Conservation (phyloP, 192 early-diverging fungal species). For the Coemansia guatemalensis region DNA sequence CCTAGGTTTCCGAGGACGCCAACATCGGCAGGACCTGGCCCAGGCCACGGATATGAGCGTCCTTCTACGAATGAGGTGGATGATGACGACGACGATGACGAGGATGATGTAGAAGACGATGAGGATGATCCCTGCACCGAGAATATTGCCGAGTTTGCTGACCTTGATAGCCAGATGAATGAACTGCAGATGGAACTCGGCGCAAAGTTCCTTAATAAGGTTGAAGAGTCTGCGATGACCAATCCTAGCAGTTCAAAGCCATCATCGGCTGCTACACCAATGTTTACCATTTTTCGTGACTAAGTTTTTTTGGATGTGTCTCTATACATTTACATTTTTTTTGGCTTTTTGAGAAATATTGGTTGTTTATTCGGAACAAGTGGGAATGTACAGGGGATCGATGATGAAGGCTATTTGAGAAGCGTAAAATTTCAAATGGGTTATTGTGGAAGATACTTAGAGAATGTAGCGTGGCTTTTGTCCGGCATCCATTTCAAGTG, state of each 20-base stretch:
- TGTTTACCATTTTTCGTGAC: slow-evolving; percentile 19
- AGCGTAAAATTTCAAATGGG: not conserved
- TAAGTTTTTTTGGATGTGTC: not conserved
- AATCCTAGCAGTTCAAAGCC: not conserved
- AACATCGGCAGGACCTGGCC: not conserved
- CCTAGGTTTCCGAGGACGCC: slow-evolving; percentile 33
- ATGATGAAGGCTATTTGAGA: not conserved
- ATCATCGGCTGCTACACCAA: not conserved
- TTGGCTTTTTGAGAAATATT: not conserved
- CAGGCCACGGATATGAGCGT: not conserved
- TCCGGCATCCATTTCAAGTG: slow-evolving; percentile 3
- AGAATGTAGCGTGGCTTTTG: slow-evolving; percentile 3
- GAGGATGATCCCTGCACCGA: slow-evolving; percentile 44
- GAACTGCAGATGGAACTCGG: slow-evolving; percentile 44
- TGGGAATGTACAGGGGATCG: not conserved
- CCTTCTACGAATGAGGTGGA: slow-evolving; percentile 11
- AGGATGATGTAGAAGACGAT: slow-evolving; percentile 30
- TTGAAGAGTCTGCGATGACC: too few species aligned
- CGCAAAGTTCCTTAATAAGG: slow-evolving; percentile 2
- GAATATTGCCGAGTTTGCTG: slow-evolving; percentile 49
- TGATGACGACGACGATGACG: slow-evolving; percentile 36
- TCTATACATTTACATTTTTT: not conserved
- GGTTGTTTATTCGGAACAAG: not conserved
- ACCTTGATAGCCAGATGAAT: slow-evolving; percentile 42
- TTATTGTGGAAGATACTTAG: not conserved